These are phyloP conservation scores for Termitomyces sp. DNA, from an alignment of 768 basidiomycete genomes.

Conservation along the genomic window DNA sequence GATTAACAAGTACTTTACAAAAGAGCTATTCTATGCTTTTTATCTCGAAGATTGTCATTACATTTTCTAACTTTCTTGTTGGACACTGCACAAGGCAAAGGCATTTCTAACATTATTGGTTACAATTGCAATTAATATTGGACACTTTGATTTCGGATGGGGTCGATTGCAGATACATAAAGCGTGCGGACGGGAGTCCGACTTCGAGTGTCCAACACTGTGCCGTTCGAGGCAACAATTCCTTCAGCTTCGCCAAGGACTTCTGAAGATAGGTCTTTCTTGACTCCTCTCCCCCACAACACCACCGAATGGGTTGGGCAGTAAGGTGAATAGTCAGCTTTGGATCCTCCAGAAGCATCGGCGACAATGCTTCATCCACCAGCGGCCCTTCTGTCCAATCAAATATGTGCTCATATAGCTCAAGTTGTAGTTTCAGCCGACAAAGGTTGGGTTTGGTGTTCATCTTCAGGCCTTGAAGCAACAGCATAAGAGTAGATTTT, in stretches of 20 bases:
- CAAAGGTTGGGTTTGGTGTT: neutral
- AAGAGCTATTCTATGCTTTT: no score
- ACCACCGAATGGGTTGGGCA: no score
- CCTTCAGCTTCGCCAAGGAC: neutral
- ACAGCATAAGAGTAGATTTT: neutral
- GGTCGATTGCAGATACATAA: neutral
- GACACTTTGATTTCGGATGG: neutral
- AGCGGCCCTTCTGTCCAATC: no score
- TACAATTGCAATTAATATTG: neutral
- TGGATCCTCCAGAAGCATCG: neutral
- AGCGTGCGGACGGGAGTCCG: neutral
- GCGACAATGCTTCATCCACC: neutral
- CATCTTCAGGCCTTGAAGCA: neutral
- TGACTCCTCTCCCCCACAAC: neutral
- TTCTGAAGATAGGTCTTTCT: neutral
- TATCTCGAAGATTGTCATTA: no score
- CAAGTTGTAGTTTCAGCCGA: neutral
- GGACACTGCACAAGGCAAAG: no score
- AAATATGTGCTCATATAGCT: no score
- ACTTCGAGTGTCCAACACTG: neutral
- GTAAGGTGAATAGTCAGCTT: neutral
- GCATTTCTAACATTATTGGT: no score
- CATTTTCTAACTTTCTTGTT: no score
- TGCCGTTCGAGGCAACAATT: neutral
- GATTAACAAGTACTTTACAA: no score